Evolutionary conservation across 805 yeast species (phyloP), one percentile per base, ranked within the genome.

Genomic region (Saccharomycopsis vini): DNA sequence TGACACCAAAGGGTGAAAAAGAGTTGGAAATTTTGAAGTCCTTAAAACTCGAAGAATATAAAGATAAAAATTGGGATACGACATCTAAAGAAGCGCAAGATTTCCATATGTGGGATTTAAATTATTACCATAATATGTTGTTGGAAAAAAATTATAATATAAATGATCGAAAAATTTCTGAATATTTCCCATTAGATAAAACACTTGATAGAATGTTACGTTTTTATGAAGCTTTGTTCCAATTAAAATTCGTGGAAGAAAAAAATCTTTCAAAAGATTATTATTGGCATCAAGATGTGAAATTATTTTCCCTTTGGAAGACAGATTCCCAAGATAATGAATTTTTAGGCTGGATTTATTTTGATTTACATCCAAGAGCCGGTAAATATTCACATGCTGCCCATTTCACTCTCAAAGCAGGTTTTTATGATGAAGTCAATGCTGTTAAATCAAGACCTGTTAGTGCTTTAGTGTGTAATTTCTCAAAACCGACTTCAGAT

Each of bases 361-460:
- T 86, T 49, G 95, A 85, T 59, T 63, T 84, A 56, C 88, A 82
- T 59, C 94, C 94, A 51, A 73, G 95, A 57, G 81, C 78, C 43
- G 89, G 90, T 53, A 85, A 86, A 60, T 85, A 83, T 62, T 82
- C 86, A 2, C 95, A 85, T 59, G 94, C 95, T 36, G 95, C 95
- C 5, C 81, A 81, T 58, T 85, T 85, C 56, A 79, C 79, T 15
- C 58, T 83, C 38, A 63, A 69, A 9, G 73, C 84, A 10, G 80
- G 88, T 1, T 81, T 65, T 54, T 59, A 62, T 19, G 69, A 69
- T 49, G 58, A 61, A 23, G 67, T 68, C 42, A 79, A 77, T 18
- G 59, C 52, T 31, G 49, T 56, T 4, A 72, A 80, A 55, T 64
- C 67, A 12, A 69, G 72, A 50, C 92, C 94, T 1, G 78, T 79